phyloP scores from a whole-genome alignment of 345 rosid genomes.

The Erysimum cheiranthoides region DNA sequence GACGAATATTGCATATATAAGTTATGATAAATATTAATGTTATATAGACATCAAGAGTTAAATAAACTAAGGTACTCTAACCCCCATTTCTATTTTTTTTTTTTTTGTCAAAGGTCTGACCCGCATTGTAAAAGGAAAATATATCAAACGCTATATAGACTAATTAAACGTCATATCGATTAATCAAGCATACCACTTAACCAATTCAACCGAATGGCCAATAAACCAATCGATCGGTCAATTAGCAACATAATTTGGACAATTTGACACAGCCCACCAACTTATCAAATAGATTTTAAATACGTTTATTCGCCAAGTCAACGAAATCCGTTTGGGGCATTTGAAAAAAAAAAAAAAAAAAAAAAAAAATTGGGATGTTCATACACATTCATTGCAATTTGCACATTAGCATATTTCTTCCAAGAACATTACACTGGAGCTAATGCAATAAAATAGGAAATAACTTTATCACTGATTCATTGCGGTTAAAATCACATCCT shows the following conservation, averaged over 20 bases:
- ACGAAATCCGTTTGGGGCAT: background rate
- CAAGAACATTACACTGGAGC: background rate
- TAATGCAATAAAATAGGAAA: background rate
- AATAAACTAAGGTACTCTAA: background rate
- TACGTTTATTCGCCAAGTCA: background rate
- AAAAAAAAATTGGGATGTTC: no score
- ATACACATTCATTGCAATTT: no score
- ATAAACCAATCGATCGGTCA: background rate
- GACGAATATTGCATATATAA: background rate
- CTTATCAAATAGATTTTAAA: background rate
- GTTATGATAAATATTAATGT: slow-evolving; percentile 9
- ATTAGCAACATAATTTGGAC: background rate
- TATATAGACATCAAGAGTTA: slow-evolving; percentile 6
- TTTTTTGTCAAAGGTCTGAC: no score
- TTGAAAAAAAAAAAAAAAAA: no score
- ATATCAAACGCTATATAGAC: background rate
- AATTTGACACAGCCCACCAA: background rate
- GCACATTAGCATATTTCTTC: background rate
- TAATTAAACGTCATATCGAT: background rate
- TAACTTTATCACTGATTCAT: no score
- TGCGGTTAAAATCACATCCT: background rate
- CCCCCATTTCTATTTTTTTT: no score
- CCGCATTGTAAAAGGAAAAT: no score
- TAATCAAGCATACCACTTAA: background rate
- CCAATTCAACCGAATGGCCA: background rate